These are phyloP conservation scores for Chaetoceros tenuissimus DNA, from an alignment of 108 stramenopile species.

Conservation along the genomic window DNA sequence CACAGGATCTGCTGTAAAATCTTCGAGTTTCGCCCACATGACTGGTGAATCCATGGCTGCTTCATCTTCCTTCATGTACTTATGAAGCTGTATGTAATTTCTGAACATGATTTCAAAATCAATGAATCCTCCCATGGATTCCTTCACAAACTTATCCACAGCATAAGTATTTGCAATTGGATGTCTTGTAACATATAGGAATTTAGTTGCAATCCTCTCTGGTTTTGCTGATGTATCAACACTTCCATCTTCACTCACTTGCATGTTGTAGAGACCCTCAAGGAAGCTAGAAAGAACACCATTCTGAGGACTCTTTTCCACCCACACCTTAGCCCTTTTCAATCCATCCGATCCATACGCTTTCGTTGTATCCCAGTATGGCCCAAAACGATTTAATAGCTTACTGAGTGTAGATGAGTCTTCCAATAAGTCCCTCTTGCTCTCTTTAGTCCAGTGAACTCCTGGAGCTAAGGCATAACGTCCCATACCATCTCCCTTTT, in stretches of 20 bases:
- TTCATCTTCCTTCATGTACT: conserved; percentile 11
- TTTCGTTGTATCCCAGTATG: conserved; percentile 10
- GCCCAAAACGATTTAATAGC: conserved; percentile 10
- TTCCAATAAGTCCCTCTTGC: conserved; percentile 3
- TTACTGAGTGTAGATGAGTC: conserved; percentile 6
- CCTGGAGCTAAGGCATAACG: conserved; percentile 8
- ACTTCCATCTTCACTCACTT: conserved; percentile 5
- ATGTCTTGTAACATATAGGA: conserved; percentile 14
- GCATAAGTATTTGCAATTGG: conserved; percentile 11
- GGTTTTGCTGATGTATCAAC: conserved; percentile 1
- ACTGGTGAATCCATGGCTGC: conserved; percentile 1
- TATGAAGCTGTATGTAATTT: conserved; percentile 11
- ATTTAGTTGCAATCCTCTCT: conserved; percentile 7
- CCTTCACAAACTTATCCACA: neutral
- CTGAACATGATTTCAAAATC: conserved; percentile 7
- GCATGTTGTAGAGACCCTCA: conserved; percentile 11
- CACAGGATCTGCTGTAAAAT: conserved; percentile 3
- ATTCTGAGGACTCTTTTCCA: conserved; percentile 20
- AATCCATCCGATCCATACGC: conserved; percentile 1
- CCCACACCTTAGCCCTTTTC: conserved; percentile 12
- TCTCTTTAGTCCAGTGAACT: conserved; percentile 15
- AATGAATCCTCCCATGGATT: conserved; percentile 6
- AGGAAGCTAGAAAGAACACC: conserved; percentile 12
- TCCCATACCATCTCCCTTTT: conserved; percentile 10
- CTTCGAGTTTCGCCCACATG: conserved; percentile 8